Conservation (phyloP, 352 stramenopile genomes). For the Pilasporangium apinafurcum region DNA sequence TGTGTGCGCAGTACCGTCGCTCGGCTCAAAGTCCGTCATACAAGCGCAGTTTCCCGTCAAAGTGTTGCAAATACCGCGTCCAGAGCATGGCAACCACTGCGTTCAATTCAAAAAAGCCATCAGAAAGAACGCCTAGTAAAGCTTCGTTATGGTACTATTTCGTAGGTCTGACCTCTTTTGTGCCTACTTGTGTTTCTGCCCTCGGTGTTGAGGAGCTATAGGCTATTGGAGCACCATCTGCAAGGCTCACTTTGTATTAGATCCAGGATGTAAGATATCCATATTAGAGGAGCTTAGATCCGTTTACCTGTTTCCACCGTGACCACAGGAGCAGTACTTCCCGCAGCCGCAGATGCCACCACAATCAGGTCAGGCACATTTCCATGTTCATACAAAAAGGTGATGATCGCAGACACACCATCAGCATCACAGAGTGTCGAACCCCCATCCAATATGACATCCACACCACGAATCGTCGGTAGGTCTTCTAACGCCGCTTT, state of each 20-base stretch:
- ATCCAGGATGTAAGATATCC: no score
- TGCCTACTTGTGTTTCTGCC: conserved; percentile 30
- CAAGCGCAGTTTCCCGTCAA: conserved; percentile 43
- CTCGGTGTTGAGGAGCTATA: conserved; percentile 32
- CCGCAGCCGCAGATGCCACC: conserved; percentile 15
- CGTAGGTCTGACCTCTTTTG: conserved; percentile 55
- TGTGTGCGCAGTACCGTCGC: conserved; percentile 32
- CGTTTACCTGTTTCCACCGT: conserved; percentile 32
- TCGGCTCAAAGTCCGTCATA: conserved; percentile 35
- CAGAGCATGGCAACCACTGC: conserved; percentile 62
- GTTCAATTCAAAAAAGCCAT: neutral
- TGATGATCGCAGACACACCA: conserved; percentile 55
- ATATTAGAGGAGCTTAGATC: no score
- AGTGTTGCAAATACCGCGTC: conserved; percentile 45
- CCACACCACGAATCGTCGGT: conserved; percentile 40
- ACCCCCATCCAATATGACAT: conserved; percentile 37
- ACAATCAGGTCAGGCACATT: conserved; percentile 43
- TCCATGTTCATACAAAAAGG: conserved; percentile 64
- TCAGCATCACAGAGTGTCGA: conserved; percentile 33
- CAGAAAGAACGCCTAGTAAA: neutral
- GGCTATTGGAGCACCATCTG: conserved; percentile 21
- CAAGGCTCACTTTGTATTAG: no score
- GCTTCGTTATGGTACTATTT: neutral
- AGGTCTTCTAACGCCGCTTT: conserved; percentile 41
- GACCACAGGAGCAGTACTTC: conserved; percentile 22